A percentile compares a stretch with the other conserved stretches of the same genome.
phyloP scores from a whole-genome alignment of 352 stramenopile species.

The Globisporangium splendens region DNA sequence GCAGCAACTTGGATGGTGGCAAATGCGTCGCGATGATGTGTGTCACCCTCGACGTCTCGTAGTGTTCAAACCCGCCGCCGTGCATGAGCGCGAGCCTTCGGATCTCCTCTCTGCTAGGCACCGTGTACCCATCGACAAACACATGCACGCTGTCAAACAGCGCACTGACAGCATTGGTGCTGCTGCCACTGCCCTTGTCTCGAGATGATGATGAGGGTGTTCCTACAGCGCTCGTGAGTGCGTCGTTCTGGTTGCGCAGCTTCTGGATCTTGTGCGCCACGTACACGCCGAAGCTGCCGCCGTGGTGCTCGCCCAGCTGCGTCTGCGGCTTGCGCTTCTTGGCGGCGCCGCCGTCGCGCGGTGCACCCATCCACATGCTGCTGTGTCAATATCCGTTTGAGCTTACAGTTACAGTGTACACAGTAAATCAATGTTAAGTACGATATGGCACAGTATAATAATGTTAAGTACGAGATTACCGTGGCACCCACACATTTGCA shows the following conservation, averaged over 20 bases:
- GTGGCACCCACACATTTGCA: too few species aligned
- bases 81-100: constrained; percentile 70
- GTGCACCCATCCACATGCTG: neutral
- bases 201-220: neutral
- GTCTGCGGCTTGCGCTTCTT: constrained; percentile 30
- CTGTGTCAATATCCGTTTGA: neutral
- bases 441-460: too few species aligned
- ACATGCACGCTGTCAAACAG: constrained; percentile 80
- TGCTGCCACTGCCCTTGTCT: neutral
- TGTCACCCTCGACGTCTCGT: constrained; percentile 81
- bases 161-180: neutral
- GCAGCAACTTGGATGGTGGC: constrained; percentile 77
- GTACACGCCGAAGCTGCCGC: constrained; percentile 86
- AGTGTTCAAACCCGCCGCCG: constrained; percentile 87
- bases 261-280: constrained; percentile 92
- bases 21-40: constrained; percentile 87
- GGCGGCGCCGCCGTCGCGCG: neutral
- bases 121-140: constrained; percentile 87
- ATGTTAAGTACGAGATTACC: too few species aligned
- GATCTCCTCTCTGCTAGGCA: constrained; percentile 83
- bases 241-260: constrained; percentile 67
- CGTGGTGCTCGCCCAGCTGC: constrained; percentile 81
- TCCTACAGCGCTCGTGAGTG: constrained; percentile 14
- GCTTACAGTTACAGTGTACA: neutral
- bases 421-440: too few species aligned